These are phyloP conservation scores for Aspergillus ochraceus DNA, from an alignment of 2,329 filamentous ascomycete genomes.

Conservation along the genomic window DNA sequence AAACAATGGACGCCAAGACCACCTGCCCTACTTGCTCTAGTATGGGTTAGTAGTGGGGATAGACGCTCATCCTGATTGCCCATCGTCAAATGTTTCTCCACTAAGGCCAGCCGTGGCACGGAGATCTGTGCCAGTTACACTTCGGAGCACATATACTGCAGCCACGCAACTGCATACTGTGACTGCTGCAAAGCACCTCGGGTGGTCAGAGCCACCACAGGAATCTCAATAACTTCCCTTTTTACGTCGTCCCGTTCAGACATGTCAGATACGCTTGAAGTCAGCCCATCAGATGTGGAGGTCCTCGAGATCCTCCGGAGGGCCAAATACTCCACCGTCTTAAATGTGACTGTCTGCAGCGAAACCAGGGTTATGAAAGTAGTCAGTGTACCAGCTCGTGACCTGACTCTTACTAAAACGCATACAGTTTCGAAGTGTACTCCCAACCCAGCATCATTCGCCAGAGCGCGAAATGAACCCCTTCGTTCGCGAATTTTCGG, in stretches of 20 bases:
- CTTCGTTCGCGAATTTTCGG: constrained; percentile 17
- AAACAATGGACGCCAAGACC: neutral
- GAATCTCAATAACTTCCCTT: too few species aligned
- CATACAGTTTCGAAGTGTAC: constrained; percentile 14
- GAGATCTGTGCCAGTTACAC: too few species aligned
- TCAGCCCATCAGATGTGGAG: constrained; percentile 5
- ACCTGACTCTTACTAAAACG: neutral
- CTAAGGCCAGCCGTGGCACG: too few species aligned
- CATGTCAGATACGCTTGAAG: neutral
- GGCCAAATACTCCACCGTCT: constrained; percentile 11
- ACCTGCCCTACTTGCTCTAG: too few species aligned
- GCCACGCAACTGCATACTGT: too few species aligned
- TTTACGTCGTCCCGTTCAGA: neutral
- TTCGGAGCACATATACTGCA: too few species aligned
- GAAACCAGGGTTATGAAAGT: constrained; percentile 17
- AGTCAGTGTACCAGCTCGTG: constrained; percentile 1
- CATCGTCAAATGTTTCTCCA: too few species aligned
- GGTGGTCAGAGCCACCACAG: too few species aligned
- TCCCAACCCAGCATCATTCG: neutral
- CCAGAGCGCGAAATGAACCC: constrained; percentile 13
- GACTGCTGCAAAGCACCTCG: too few species aligned
- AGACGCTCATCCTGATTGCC: too few species aligned
- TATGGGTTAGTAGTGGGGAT: too few species aligned
- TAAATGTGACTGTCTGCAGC: constrained; percentile 12
- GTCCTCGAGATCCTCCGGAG: constrained; percentile 13